Evolutionary conservation across 73 alveolate genomes (phyloP).

Genomic region (Breviolum minutum): DNA sequence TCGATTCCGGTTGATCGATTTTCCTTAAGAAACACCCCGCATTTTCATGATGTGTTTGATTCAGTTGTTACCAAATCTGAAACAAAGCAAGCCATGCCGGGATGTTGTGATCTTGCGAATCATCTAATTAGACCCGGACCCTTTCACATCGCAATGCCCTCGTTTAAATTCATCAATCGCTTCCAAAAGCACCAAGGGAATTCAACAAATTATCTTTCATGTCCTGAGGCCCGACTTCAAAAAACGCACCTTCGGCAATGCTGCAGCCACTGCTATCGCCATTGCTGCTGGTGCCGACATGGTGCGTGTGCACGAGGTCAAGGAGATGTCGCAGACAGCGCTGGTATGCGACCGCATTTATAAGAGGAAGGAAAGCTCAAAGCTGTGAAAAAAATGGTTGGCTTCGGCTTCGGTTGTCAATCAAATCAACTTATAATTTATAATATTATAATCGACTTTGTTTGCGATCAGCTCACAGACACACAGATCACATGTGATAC

Average conservation of each 20-base stretch:
- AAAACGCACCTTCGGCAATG: slow-evolving; percentile 79
- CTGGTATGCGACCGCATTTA: slow-evolving; percentile 58
- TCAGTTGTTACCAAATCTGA: too few relatives aligned
- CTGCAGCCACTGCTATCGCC: slow-evolving; percentile 61
- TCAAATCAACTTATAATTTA: too few relatives aligned
- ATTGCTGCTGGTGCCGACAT: slow-evolving; percentile 64
- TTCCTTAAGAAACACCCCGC: too few relatives aligned
- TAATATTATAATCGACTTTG: too few relatives aligned
- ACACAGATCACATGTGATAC: too few relatives aligned
- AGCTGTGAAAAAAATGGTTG: neutral
- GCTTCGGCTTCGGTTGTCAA: neutral
- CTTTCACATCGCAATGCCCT: too few relatives aligned
- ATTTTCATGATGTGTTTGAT: too few relatives aligned
- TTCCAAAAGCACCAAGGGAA: neutral
- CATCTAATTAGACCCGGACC: too few relatives aligned
- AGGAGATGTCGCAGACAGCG: slow-evolving; percentile 49
- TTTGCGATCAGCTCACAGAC: too few relatives aligned
- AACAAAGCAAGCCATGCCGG: too few relatives aligned
- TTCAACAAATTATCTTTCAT: neutral
- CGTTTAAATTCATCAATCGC: neutral
- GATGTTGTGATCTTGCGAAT: neutral
- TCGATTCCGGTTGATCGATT: too few relatives aligned
- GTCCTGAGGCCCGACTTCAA: slow-evolving; percentile 20
- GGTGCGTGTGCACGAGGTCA: slow-evolving; percentile 61
- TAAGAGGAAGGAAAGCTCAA: neutral